Evolutionary conservation across 2,329 filamentous ascomycete genomes (phyloP), one percentile per base, ranked within the genome.

Genomic region (Zasmidium cellare): DNA sequence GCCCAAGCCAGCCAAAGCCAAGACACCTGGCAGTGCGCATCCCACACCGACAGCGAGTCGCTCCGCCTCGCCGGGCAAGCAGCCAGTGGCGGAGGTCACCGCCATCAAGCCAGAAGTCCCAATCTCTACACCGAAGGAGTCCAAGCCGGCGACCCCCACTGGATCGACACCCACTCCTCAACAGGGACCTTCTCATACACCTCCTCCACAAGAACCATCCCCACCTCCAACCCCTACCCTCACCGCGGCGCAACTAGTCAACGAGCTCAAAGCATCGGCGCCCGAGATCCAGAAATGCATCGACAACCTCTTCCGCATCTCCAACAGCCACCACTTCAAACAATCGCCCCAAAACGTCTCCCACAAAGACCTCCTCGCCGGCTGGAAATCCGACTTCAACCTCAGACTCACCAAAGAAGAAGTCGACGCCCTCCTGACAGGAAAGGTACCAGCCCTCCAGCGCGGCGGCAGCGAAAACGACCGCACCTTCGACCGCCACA

Each of bases 401-500:
- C 59, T 72, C 59, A 68, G 69, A 22, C 66, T 72, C 19, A 69
- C 67, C 24, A 73, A 76, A 58, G 71, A 75, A n/a, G 76, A 79
- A 55, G 69, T 79, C 6, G 74, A 77, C 23, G 74, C 72, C 11
- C 67, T 71, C n/a, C 65, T 86, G 41, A 77, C 85, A 1, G 86
- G 88, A 60, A 86, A 85, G 55, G 81, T 72, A 9, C 64, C 69
- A 60, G 83, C 71, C 2, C 68, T 80, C 12, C 74, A 74, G 23
- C 74, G 78, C 19, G 73, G 72, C 25, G 74, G 74, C n/a, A 73
- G 77, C 22, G 74, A n/a, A n/a, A n/a, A 71, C 28, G 46, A 46
- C 5, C 75, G 72, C n/a, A 64, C 73, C 24, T 78, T 77, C 58
- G 75, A 76, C 1, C 82, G 87, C 23, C 85, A 89, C 62, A 81